Conservation (phyloP, 1,139 yeast genomes). For the Suhomyces yuchorum region DNA sequence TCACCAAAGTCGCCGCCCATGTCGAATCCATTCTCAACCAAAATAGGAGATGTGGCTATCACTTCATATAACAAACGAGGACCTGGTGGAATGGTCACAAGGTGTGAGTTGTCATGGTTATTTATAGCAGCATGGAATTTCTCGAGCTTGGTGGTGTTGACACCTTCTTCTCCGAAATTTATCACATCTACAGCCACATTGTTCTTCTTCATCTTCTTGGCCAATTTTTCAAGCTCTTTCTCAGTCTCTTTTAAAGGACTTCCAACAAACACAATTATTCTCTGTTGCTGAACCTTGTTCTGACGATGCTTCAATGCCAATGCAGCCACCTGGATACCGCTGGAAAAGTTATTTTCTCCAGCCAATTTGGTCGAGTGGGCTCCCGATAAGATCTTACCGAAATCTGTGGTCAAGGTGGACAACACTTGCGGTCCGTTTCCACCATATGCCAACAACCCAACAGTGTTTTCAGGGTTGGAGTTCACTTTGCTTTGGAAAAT, state of each 20-base stretch:
- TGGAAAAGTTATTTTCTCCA: conserved; percentile 70
- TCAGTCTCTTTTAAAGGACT: conserved; percentile 76
- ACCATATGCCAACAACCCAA: conserved; percentile 86
- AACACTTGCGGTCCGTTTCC: conserved; percentile 85
- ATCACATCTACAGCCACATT: conserved; percentile 87
- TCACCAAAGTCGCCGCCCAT: conserved; percentile 38
- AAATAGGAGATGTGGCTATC: conserved; percentile 68
- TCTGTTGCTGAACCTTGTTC: conserved; percentile 87
- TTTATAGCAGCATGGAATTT: conserved; percentile 76
- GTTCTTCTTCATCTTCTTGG: conserved; percentile 92
- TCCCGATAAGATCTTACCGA: conserved; percentile 86
- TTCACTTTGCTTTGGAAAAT: conserved; percentile 85
- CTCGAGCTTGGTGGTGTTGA: conserved; percentile 78
- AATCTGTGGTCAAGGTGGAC: conserved; percentile 85
- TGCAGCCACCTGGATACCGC: conserved; percentile 96
- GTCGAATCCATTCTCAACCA: conserved; percentile 57
- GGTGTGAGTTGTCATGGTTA: conserved; percentile 78
- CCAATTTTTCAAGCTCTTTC: conserved; percentile 77
- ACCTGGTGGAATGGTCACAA: conserved; percentile 88
- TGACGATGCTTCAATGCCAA: conserved; percentile 95
- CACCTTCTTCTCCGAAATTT: conserved; percentile 87
- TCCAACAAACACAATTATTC: conserved; percentile 89
- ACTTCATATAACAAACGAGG: conserved; percentile 77
- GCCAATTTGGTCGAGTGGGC: conserved; percentile 77
- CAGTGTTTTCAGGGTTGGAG: conserved; percentile 91